phyloP scores from a whole-genome alignment of 1,139 yeast genomes.

The Pichia cactophila region DNA sequence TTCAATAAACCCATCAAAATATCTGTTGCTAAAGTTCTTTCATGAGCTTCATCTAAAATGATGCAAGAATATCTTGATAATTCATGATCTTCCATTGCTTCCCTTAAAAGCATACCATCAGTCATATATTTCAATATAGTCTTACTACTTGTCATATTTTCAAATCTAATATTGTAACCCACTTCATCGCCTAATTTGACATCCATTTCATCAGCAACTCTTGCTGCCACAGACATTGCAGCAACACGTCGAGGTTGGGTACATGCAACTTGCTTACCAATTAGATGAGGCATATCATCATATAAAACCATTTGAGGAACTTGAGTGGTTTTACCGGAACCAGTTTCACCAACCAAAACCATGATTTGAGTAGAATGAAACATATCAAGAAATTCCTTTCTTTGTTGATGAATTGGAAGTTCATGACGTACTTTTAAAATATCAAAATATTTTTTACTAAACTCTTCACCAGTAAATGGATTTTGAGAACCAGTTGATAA shows the following conservation, averaged over 20 bases:
- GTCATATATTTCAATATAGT: conserved; percentile 95
- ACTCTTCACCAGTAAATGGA: conserved; percentile 68
- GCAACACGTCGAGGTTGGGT: conserved; percentile 75
- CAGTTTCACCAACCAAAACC: conserved; percentile 91
- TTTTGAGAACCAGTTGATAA: conserved; percentile 60
- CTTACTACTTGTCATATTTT: conserved; percentile 71
- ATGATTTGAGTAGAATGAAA: conserved; percentile 87
- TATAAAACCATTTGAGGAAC: conserved; percentile 59
- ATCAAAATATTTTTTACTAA: conserved; percentile 61
- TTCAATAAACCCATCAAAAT: conserved; percentile 92
- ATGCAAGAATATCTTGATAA: conserved; percentile 78
- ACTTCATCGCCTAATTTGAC: conserved; percentile 54
- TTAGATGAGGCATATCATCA: conserved; percentile 53
- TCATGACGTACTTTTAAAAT: conserved; percentile 75
- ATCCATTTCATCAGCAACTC: conserved; percentile 62
- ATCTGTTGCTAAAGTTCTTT: conserved; percentile 94
- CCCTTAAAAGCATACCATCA: conserved; percentile 96
- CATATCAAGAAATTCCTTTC: conserved; percentile 75
- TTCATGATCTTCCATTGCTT: conserved; percentile 94
- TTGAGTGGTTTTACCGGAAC: conserved; percentile 60
- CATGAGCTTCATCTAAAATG: conserved; percentile 96
- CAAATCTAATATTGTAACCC: conserved; percentile 83
- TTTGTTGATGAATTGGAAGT: conserved; percentile 89
- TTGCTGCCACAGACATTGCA: conserved; percentile 59
- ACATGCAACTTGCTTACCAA: conserved; percentile 56